Evolutionary conservation across 2,329 filamentous ascomycete species (phyloP).

Genomic region (Scedosporium dehoogii): DNA sequence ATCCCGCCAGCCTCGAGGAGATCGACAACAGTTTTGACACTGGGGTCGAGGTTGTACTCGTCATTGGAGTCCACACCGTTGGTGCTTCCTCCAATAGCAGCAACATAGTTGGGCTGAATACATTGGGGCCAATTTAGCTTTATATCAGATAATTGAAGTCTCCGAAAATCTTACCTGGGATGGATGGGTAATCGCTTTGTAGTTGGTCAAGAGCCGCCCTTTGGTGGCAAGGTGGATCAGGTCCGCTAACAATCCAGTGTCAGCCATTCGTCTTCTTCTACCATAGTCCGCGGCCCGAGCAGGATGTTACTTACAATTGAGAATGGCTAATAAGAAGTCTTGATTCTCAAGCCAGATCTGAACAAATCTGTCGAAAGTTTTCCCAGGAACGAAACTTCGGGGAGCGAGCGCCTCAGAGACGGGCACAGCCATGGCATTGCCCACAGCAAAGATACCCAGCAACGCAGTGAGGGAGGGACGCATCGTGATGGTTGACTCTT

Average conservation of each 20-base stretch:
- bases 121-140: no score
- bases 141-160: no score
- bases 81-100: slow-evolving; percentile 58
- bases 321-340: slow-evolving; percentile 50
- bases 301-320: slow-evolving; percentile 43
- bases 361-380: slow-evolving; percentile 62
- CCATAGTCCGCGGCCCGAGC: slow-evolving; percentile 8
- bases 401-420: slow-evolving; percentile 47
- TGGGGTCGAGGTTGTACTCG: slow-evolving; percentile 48
- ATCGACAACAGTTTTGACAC: slow-evolving; percentile 59
- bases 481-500: no score
- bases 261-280: no score
- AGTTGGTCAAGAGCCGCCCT: slow-evolving; percentile 13
- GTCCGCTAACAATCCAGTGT: no score
- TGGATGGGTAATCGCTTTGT: slow-evolving; percentile 58
- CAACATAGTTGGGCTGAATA: slow-evolving; percentile 57
- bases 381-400: slow-evolving; percentile 55
- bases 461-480: no score
- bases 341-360: slow-evolving; percentile 74
- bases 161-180: slow-evolving; percentile 31
- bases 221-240: no score
- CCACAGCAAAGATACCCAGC: no score
- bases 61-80: slow-evolving; percentile 61
- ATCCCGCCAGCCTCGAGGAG: slow-evolving; percentile 56
- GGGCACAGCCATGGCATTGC: no score